Percentiles rank a stretch among this genome's conserved stretches.
Evolutionary conservation across 495 filamentous ascomycete genomes (phyloP).

Genomic region (Lepidopterella palustris): DNA sequence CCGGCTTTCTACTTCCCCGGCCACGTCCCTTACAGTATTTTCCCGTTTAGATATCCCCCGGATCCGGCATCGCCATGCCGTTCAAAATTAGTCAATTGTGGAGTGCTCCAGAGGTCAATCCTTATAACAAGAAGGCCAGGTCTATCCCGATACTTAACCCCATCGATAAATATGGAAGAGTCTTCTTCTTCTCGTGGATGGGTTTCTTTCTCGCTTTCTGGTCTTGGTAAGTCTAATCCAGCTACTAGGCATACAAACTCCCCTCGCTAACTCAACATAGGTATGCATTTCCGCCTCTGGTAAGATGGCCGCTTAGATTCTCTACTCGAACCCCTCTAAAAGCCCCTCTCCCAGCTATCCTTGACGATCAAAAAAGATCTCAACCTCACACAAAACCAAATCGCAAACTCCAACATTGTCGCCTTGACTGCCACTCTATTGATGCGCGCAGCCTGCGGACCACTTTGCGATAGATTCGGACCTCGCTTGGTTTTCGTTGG

Average conservation of each 20-base stretch:
- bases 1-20: neutral
- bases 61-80: constrained; percentile 6
- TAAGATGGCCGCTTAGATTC: constrained; percentile 6
- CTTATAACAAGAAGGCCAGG: constrained; percentile 37
- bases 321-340: neutral
- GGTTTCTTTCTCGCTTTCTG: constrained; percentile 96
- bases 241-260: too few relatives aligned
- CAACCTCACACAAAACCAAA: constrained; percentile 57
- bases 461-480: constrained; percentile 78
- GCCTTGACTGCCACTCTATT: constrained; percentile 76
- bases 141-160: constrained; percentile 29
- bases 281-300: constrained; percentile 40
- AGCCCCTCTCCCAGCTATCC: constrained; percentile 17
- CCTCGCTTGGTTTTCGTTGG: constrained; percentile 75
- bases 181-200: constrained; percentile 28
- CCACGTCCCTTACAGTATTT: neutral
- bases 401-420: constrained; percentile 89
- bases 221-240: constrained; percentile 54
- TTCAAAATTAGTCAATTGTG: constrained; percentile 27
- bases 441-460: constrained; percentile 74
- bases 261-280: constrained; percentile 11
- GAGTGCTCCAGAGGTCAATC: constrained; percentile 37
- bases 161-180: constrained; percentile 28
- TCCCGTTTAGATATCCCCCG: neutral
- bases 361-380: constrained; percentile 55